Percentiles rank a stretch among this genome's conserved stretches.
phyloP scores from a whole-genome alignment of 2,329 filamentous ascomycete genomes.

The Colletotrichum sp. region DNA sequence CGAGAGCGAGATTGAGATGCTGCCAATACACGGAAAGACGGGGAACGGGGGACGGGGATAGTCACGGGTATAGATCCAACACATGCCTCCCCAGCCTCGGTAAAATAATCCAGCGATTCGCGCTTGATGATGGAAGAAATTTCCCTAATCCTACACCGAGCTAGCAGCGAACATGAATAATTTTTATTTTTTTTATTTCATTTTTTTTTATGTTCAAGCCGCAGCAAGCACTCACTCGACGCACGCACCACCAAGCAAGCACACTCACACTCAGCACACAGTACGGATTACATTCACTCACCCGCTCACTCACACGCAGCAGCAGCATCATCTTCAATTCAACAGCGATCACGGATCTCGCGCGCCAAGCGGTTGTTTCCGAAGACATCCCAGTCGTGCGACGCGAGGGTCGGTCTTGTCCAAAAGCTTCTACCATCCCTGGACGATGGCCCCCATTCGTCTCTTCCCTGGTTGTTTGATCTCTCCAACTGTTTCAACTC shows the following conservation, averaged over 20 bases:
- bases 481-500: slow-evolving; percentile 17
- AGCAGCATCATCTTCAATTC: background rate
- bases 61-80: background rate
- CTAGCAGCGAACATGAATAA: background rate
- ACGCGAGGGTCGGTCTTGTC: slow-evolving; percentile 18
- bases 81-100: slow-evolving; percentile 5
- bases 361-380: slow-evolving; percentile 21
- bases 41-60: background rate
- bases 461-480: slow-evolving; percentile 17
- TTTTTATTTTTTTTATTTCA: background rate
- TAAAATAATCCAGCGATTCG: background rate
- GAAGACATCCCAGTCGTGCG: slow-evolving; percentile 15
- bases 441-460: background rate
- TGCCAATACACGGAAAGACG: background rate
- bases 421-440: slow-evolving; percentile 19
- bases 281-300: background rate
- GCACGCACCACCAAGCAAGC: background rate
- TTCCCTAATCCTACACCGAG: background rate
- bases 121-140: background rate
- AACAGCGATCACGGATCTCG: slow-evolving; percentile 15
- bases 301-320: too few species aligned
- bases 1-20: background rate
- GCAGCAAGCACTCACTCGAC: background rate
- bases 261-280: background rate
- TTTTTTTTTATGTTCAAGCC: background rate